Evolutionary conservation across 192 early-diverging fungal genomes (phyloP), one percentile per base, ranked within the genome.

Genomic region (Backusella sp.): DNA sequence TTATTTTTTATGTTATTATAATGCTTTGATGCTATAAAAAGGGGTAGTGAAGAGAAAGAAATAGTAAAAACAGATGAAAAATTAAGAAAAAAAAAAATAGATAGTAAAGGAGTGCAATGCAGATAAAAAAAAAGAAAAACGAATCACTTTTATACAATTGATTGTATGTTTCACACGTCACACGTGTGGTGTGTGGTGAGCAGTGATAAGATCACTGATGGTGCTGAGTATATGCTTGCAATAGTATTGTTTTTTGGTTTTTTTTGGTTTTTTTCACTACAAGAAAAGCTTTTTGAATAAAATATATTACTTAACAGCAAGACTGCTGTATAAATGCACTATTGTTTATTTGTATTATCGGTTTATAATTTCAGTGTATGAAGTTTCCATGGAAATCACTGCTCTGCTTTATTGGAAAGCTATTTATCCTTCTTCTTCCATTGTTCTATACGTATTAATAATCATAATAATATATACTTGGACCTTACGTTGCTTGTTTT

Each of bases 61-160:
- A 59, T 59, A 12, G 6, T 23, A 59, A 26, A 59, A 59, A 26
- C 53, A 59, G 53, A 59, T 23, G 23, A 59, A 59, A 59, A 59
- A 23, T 12, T 8, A 53, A 23, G 5, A 23, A 9, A 53, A 59
- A 9, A 53, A 59, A 59, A 59, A 23, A 26, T 23, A 59, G 53
- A 23, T 59, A 59, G n/a, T 59, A 59, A 59, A 59, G 53, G 53
- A 59, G 23, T 59, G 53, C 23, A 59, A 59, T 59, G 53, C 53
- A 59, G 53, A 59, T 59, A 21, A 59, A 23, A 56, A 59, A 59
- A 53, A 53, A 6, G 23, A 62, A 62, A 62, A 62, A 62, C 23
- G 56, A 62, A 62, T 62, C 56, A 62, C 56, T 62, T 26, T 28
- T 28, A 62, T 62, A 28, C 23, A 23, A 14, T 62, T 28, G 23